A percentile compares a stretch with the other conserved stretches of the same genome.
These are phyloP conservation scores for Fusarium setosum DNA, from an alignment of 2,329 filamentous ascomycete species.

Conservation along the genomic window DNA sequence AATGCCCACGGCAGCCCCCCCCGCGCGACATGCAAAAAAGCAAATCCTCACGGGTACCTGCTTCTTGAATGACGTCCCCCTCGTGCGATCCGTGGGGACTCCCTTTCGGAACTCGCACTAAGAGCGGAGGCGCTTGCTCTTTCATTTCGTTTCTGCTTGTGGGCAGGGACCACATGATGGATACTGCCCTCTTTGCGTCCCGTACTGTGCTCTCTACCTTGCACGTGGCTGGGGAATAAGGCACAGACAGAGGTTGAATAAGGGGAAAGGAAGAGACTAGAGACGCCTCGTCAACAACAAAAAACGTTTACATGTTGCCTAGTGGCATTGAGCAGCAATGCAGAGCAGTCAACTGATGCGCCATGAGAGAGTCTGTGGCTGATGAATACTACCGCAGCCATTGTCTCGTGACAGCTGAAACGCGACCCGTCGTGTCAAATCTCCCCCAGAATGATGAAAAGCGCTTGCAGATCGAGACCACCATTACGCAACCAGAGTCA, in stretches of 20 bases:
- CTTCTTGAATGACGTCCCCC: conserved; percentile 11
- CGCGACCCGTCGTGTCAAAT: background rate
- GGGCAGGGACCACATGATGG: conserved; percentile 20
- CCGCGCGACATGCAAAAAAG: background rate
- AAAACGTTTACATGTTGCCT: too few species aligned
- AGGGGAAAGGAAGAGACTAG: background rate
- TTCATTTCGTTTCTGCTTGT: conserved; percentile 22
- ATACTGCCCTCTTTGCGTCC: conserved; percentile 10
- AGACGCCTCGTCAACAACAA: too few species aligned
- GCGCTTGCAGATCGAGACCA: background rate
- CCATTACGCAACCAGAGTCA: background rate
- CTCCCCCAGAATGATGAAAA: background rate
- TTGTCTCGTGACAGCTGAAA: background rate
- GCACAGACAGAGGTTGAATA: too few species aligned
- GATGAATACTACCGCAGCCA: too few species aligned
- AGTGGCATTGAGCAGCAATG: too few species aligned
- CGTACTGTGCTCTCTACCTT: conserved; percentile 1
- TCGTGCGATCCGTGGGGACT: conserved; percentile 26
- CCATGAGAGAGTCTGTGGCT: too few species aligned
- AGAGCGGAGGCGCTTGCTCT: conserved; percentile 9
- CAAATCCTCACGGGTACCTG: background rate
- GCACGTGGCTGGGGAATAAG: background rate
- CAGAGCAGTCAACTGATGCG: too few species aligned
- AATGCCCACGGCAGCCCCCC: background rate
- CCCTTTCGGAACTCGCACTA: background rate